phyloP scores from a whole-genome alignment of 2,329 filamentous ascomycete genomes.

The Sporothrix inflata region DNA sequence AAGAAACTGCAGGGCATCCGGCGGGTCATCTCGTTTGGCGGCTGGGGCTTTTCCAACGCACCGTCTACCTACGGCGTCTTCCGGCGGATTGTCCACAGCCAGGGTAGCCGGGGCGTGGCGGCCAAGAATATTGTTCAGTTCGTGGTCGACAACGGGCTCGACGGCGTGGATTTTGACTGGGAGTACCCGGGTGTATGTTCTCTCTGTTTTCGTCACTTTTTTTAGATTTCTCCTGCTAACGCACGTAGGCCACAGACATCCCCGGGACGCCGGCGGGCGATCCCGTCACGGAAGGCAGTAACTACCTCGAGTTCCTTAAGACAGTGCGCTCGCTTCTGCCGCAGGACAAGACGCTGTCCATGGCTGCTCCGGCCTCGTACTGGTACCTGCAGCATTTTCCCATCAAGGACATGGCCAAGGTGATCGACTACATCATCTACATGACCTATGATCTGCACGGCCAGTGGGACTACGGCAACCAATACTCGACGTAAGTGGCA shows the following conservation, averaged over 20 bases:
- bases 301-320: constrained; percentile 43
- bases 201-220: too few relatives aligned
- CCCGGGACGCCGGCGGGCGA: constrained; percentile 41
- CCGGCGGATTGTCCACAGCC: too few relatives aligned
- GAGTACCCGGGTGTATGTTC: constrained; percentile 29
- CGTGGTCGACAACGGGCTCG: too few relatives aligned
- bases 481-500: too few relatives aligned
- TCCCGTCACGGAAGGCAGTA: constrained; percentile 38
- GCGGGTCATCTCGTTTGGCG: constrained; percentile 49
- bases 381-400: constrained; percentile 42
- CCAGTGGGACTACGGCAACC: constrained; percentile 44
- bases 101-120: too few relatives aligned
- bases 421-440: constrained; percentile 42
- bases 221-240: too few relatives aligned
- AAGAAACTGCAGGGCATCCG: too few relatives aligned
- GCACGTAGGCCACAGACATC: constrained; percentile 31
- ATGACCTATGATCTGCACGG: constrained; percentile 46
- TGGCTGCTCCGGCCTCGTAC: constrained; percentile 39
- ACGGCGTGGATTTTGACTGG: constrained; percentile 37
- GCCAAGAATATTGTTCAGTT: too few relatives aligned
- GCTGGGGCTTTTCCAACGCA: too few relatives aligned
- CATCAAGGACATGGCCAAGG: constrained; percentile 36
- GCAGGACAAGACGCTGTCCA: constrained; percentile 35
- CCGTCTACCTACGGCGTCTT: too few relatives aligned
- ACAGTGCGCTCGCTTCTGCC: constrained; percentile 34